Conservation (phyloP, 2,329 filamentous ascomycete species). For the Cordyceps fumosorosea region DNA sequence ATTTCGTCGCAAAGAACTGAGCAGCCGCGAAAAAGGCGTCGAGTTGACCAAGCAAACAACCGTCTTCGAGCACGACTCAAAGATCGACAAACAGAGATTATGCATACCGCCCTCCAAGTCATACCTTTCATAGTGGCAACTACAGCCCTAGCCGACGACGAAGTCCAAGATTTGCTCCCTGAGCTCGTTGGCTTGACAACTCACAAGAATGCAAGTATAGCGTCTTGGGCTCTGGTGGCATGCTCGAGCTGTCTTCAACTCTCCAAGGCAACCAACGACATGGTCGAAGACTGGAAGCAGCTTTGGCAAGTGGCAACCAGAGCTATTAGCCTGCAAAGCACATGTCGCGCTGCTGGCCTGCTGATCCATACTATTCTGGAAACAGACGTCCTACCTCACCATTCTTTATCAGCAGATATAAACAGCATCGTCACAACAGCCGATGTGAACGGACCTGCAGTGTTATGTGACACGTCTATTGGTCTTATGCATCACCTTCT, state of each 20-base stretch:
- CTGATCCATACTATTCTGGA: conserved; percentile 64
- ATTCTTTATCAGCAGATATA: conserved; percentile 60
- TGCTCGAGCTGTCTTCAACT: conserved; percentile 48
- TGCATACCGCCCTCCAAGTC: conserved; percentile 49
- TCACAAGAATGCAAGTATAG: conserved; percentile 61
- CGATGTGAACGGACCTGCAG: conserved; percentile 73
- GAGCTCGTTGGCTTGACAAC: conserved; percentile 52
- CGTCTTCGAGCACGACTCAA: conserved; percentile 44
- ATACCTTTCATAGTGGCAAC: conserved; percentile 50
- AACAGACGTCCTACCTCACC: conserved; percentile 58
- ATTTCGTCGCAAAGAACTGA: conserved; percentile 23
- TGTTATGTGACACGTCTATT: conserved; percentile 73
- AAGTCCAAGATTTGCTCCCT: conserved; percentile 49
- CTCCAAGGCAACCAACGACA: conserved; percentile 27
- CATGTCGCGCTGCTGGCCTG: conserved; percentile 71
- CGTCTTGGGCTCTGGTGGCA: conserved; percentile 81
- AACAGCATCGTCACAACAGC: conserved; percentile 68
- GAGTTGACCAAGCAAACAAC: conserved; percentile 35
- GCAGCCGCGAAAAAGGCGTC: conserved; percentile 47
- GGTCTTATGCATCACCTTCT: conserved; percentile 65
- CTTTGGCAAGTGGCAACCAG: conserved; percentile 70
- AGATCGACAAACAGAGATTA: conserved; percentile 36
- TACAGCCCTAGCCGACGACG: conserved; percentile 40
- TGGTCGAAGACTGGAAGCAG: conserved; percentile 54
- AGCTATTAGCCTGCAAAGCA: conserved; percentile 61